Conservation (phyloP, 331 rosid genomes). For the Quercus tomentella region DNA sequence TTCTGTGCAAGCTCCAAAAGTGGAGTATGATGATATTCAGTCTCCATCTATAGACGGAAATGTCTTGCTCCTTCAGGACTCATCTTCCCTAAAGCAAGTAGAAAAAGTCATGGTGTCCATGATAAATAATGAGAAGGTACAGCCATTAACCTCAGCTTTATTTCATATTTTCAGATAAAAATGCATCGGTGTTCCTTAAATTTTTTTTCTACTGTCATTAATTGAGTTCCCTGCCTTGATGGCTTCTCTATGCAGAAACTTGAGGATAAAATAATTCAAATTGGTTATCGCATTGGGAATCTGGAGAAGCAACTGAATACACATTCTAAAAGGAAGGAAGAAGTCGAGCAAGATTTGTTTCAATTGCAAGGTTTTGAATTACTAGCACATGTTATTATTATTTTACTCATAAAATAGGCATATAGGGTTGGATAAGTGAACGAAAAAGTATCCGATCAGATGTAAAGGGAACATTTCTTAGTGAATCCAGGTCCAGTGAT, state of each 20-base stretch:
- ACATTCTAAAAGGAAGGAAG: slow-evolving; percentile 2
- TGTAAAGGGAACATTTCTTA: neutral
- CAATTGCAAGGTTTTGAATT: slow-evolving; percentile 39
- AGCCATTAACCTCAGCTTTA: neutral
- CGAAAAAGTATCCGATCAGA: too few relatives aligned
- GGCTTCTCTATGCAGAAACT: slow-evolving; percentile 29
- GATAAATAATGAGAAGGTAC: slow-evolving; percentile 27
- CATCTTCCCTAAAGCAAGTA: slow-evolving; percentile 15
- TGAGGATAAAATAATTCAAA: neutral
- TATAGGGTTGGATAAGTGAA: neutral
- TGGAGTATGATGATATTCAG: slow-evolving; percentile 7
- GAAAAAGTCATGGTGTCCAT: neutral
- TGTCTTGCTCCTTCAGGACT: slow-evolving; percentile 12
- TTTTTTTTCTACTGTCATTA: neutral
- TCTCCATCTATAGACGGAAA: neutral
- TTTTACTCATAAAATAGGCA: neutral
- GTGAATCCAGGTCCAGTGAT: neutral
- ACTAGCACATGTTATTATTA: neutral
- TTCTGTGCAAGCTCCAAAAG: neutral
- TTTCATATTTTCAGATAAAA: neutral
- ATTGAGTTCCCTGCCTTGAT: neutral
- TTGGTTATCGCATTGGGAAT: slow-evolving; percentile 5
- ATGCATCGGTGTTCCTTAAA: neutral
- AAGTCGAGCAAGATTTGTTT: slow-evolving; percentile 15
- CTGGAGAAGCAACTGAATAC: neutral